These are phyloP conservation scores for Kwoniella bestiolae DNA, from an alignment of 768 basidiomycete genomes.

Conservation along the genomic window DNA sequence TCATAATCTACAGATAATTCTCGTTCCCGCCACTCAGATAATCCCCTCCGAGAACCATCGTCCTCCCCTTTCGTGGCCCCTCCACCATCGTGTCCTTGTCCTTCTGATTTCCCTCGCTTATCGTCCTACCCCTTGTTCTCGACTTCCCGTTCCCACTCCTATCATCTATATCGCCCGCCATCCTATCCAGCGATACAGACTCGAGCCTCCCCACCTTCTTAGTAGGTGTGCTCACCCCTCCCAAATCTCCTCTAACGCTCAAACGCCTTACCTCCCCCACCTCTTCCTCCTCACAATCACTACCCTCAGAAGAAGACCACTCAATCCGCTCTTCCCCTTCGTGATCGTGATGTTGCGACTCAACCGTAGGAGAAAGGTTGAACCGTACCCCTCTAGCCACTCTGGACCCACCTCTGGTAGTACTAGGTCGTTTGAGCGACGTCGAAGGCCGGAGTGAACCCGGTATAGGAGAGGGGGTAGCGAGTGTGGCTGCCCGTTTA, in stretches of 20 bases:
- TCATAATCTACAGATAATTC: background rate
- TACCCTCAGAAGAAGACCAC: conserved; percentile 1
- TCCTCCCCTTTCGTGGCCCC: background rate
- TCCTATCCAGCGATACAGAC: background rate
- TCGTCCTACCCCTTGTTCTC: background rate
- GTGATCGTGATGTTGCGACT: background rate
- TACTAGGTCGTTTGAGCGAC: conserved; percentile 14
- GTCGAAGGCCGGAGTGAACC: background rate
- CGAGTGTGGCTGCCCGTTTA: conserved; percentile 7
- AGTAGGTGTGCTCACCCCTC: background rate
- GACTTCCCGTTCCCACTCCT: background rate
- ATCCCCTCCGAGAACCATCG: conserved; percentile 20
- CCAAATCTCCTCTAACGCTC: background rate
- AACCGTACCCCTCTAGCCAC: conserved; percentile 37
- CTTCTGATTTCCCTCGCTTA: background rate
- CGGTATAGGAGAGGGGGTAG: background rate
- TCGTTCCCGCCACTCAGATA: conserved; percentile 31
- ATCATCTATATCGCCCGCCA: background rate
- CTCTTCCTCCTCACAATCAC: background rate
- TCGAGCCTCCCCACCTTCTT: background rate
- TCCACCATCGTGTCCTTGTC: background rate
- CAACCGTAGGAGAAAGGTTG: conserved; percentile 13
- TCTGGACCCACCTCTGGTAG: background rate
- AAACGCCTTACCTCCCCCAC: background rate
- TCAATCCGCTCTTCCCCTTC: conserved; percentile 13